A percentile compares a stretch with the other conserved stretches of the same genome.
phyloP scores from a whole-genome alignment of 345 rosid genomes.

The Litchi chinensis region DNA sequence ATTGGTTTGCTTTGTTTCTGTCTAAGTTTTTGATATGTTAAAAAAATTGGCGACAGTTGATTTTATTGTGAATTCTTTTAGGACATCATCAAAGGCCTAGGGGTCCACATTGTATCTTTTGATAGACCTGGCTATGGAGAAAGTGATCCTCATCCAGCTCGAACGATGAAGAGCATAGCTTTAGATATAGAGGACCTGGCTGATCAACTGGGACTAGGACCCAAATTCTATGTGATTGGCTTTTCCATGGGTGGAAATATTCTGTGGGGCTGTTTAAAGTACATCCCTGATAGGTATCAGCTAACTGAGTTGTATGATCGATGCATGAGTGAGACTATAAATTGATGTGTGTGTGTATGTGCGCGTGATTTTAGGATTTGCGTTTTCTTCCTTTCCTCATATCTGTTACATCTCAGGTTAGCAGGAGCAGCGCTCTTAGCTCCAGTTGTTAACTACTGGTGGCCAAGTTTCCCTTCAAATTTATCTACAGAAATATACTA shows the following conservation, averaged over 20 bases:
- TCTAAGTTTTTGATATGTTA: background rate
- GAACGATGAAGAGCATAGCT: slow-evolving; percentile 55
- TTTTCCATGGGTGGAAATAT: slow-evolving; percentile 62
- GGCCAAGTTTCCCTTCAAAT: slow-evolving; percentile 54
- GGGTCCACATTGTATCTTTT: slow-evolving; percentile 58
- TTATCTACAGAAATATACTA: slow-evolving; percentile 49
- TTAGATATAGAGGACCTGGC: slow-evolving; percentile 71
- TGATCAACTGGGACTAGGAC: slow-evolving; percentile 59
- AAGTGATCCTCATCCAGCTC: slow-evolving; percentile 61
- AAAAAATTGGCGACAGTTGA: background rate
- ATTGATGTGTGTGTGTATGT: background rate
- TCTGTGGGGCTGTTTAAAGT: slow-evolving; percentile 62
- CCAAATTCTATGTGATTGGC: slow-evolving; percentile 55
- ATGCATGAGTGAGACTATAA: background rate
- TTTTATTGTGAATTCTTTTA: slow-evolving; percentile 29
- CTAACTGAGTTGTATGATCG: background rate
- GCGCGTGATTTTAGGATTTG: background rate
- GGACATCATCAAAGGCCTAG: slow-evolving; percentile 55
- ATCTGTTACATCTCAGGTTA: slow-evolving; percentile 35
- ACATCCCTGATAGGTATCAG: slow-evolving; percentile 67
- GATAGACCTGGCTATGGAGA: slow-evolving; percentile 82
- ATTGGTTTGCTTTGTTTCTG: slow-evolving; percentile 11
- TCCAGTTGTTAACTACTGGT: slow-evolving; percentile 66
- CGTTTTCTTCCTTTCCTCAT: slow-evolving; percentile 6
- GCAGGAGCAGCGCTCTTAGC: slow-evolving; percentile 58